A percentile compares a stretch with the other conserved stretches of the same genome.
Conservation (phyloP, 2,329 filamentous ascomycete species). For the Fusarium solani-melongenae region DNA sequence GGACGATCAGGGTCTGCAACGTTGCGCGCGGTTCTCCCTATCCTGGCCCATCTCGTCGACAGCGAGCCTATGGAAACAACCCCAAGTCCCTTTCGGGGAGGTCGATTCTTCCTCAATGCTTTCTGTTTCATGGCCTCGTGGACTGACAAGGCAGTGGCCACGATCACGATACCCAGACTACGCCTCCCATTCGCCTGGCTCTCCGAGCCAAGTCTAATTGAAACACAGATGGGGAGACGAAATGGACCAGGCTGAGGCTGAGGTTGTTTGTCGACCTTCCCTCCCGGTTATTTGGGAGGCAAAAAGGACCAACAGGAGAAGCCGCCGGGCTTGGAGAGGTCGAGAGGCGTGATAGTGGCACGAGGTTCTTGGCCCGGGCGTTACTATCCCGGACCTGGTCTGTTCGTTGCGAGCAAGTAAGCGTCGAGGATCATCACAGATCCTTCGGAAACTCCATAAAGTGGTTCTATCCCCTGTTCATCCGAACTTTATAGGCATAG, state of each 20-base stretch:
- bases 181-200: neutral
- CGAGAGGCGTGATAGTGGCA: conserved; percentile 9
- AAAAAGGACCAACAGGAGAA: neutral
- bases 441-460: neutral
- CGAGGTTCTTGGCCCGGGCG: conserved; percentile 6
- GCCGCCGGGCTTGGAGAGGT: neutral
- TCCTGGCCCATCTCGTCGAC: neutral
- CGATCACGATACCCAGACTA: neutral
- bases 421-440: neutral
- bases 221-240: conserved; percentile 1
- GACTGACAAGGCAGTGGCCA: neutral
- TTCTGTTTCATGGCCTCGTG: neutral
- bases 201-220: neutral
- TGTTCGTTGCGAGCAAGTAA: neutral
- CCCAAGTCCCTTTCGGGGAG: neutral
- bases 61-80: neutral
- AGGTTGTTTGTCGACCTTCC: neutral
- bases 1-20: neutral
- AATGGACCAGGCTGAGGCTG: neutral
- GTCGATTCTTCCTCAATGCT: neutral
- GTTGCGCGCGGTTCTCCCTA: neutral
- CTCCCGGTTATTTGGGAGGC: neutral
- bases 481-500: neutral
- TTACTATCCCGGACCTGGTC: neutral
- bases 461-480: neutral